Conservation (phyloP, 345 rosid species). For the Citropsis articulata region DNA sequence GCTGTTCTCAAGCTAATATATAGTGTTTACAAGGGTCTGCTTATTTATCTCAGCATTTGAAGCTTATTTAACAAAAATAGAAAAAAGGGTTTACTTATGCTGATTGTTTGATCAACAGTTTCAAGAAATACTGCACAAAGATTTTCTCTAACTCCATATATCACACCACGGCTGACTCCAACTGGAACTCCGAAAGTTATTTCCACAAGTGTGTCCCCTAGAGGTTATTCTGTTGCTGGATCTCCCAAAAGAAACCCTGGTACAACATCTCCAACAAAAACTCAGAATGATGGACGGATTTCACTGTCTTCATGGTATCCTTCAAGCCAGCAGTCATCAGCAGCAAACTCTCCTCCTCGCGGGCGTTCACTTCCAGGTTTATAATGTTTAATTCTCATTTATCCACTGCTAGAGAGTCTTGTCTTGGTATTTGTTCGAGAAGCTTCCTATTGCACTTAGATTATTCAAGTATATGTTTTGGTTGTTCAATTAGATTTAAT, state of each 20-base stretch:
- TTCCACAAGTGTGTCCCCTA: constrained; percentile 65
- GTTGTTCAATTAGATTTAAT: neutral
- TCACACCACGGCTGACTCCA: constrained; percentile 80
- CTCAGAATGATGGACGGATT: constrained; percentile 49
- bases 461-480: neutral
- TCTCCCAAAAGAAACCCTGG: constrained; percentile 71
- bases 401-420: neutral
- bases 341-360: constrained; percentile 88
- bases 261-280: constrained; percentile 59
- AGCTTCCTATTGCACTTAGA: neutral
- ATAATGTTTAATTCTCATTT: constrained; percentile 4
- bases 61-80: neutral
- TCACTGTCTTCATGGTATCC: constrained; percentile 70
- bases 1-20: neutral
- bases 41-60: neutral
- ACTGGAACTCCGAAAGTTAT: constrained; percentile 71
- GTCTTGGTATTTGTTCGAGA: neutral
- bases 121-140: constrained; percentile 50
- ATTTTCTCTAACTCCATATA: constrained; percentile 72
- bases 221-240: constrained; percentile 62
- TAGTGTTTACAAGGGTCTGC: neutral
- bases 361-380: constrained; percentile 71
- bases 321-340: constrained; percentile 89
- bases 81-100: constrained; percentile 3
- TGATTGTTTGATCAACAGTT: constrained; percentile 35